Conservation (phyloP, 306 rosid genomes). For the Sindora glabra region DNA sequence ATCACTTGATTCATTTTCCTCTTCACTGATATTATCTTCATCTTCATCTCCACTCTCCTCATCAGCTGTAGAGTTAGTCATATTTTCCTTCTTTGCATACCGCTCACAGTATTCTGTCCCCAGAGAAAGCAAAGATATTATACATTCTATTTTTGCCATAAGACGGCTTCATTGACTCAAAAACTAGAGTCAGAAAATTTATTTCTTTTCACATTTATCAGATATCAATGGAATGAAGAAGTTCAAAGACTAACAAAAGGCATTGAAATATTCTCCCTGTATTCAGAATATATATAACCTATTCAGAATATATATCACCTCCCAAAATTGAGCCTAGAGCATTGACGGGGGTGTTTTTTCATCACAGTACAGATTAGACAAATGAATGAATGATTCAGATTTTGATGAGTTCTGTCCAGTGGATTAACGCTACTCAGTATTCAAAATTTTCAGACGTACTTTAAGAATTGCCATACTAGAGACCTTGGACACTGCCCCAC, state of each 20-base stretch:
- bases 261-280: background rate
- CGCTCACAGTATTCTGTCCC: slow-evolving; percentile 85
- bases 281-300: background rate
- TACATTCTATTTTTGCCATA: background rate
- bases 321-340: background rate
- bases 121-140: slow-evolving; percentile 19
- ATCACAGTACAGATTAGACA: background rate
- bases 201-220: background rate
- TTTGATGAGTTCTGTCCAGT: slow-evolving; percentile 1
- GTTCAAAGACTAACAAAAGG: background rate
- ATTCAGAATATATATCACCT: no score
- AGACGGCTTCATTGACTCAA: slow-evolving; percentile 11
- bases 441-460: background rate
- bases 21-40: slow-evolving; percentile 68
- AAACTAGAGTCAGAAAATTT: background rate
- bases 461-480: background rate
- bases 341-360: background rate
- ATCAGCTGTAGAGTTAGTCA: slow-evolving; percentile 46
- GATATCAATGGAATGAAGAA: slow-evolving; percentile 2
- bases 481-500: background rate
- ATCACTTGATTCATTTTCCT: slow-evolving; percentile 65
- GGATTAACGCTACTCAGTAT: slow-evolving; percentile 5
- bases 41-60: slow-evolving; percentile 72
- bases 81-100: slow-evolving; percentile 78
- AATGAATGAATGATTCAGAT: background rate